Evolutionary conservation across 768 basidiomycete species (phyloP), one percentile per base, ranked within the genome.

Genomic region (Boletus rubroflammeus): DNA sequence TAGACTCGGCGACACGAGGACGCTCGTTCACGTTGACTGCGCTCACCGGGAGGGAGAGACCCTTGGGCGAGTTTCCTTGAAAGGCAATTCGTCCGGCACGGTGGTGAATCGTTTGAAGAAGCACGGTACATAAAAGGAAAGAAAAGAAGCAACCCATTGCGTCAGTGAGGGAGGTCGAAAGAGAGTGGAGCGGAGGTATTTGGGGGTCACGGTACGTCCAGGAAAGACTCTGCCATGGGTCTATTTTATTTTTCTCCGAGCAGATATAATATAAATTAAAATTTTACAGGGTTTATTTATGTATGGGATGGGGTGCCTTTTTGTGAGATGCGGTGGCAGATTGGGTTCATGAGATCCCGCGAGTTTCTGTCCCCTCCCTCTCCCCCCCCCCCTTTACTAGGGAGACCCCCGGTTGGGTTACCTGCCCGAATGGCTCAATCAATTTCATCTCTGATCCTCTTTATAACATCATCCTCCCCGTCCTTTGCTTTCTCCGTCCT

Each of bases 391-490:
- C 31, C 11, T 26, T 11, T 10, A 13, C 11, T 28, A 17, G 39
- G 39, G 9, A 46, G 43, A 29, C 51, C 42, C 45, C 31, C 41
- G 19, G 41, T 31, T 54, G 19, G 36, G 28, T 28, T 25, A 13
- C 38, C 15, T 50, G 51, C 31, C 54, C 17, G 54, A 53, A 62
- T 65, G 66, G 35, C 56, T 47, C 53, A 40, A 51, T 52, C 63
- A 40, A 48, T 51, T 67, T 58, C 50, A 62, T 58, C 52, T 51
- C 62, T 64, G 60, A 67, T 67, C 68, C 60, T 68, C 69, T 64
- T 67, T 67, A 71, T 67, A 68, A 64, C 52, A 4, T 50, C 52
- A 4, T 50, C 52, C 55, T 55, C 62, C 40, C 54, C 53, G 51
- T 62, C 49, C 36, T 35, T 26, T 21, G 28, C 36, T 54, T 47